Evolutionary conservation across 2,329 filamentous ascomycete genomes (phyloP).

Genomic region (Cercospora janseana): DNA sequence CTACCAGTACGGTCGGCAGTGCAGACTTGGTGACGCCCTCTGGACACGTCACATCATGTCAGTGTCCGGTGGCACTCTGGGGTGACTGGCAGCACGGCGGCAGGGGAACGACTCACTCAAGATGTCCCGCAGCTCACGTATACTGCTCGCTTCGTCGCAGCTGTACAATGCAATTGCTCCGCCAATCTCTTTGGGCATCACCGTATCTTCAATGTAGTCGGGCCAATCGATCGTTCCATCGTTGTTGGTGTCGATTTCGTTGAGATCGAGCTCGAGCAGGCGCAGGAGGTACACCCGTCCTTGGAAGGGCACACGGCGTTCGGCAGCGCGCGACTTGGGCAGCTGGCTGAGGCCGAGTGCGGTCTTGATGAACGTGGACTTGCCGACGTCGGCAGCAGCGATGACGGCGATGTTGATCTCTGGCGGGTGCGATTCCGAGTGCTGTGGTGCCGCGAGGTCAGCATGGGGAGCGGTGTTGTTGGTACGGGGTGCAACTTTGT

Average conservation of each 20-base stretch:
- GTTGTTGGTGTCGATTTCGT: conserved; percentile 52
- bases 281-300: conserved; percentile 56
- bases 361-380: conserved; percentile 59
- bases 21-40: conserved; percentile 70
- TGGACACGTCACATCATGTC: conserved; percentile 41
- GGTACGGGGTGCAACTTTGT: too few species aligned
- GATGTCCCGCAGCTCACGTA: conserved; percentile 70
- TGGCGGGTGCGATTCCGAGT: conserved; percentile 40
- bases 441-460: conserved; percentile 22
- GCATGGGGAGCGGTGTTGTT: too few species aligned
- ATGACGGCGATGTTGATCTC: conserved; percentile 60
- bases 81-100: too few species aligned
- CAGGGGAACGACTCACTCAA: conserved; percentile 63
- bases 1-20: conserved; percentile 76
- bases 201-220: conserved; percentile 58
- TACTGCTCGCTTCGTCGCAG: conserved; percentile 73
- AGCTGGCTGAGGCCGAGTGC: conserved; percentile 54
- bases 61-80: too few species aligned
- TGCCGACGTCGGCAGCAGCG: conserved; percentile 55
- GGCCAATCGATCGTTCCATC: conserved; percentile 58
- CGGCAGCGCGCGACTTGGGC: conserved; percentile 42
- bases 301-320: conserved; percentile 58
- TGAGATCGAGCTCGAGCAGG: conserved; percentile 55
- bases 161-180: conserved; percentile 86
- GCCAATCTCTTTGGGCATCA: conserved; percentile 74